These are phyloP conservation scores for Vigna angularis DNA, from an alignment of 306 rosid genomes.

Conservation along the genomic window DNA sequence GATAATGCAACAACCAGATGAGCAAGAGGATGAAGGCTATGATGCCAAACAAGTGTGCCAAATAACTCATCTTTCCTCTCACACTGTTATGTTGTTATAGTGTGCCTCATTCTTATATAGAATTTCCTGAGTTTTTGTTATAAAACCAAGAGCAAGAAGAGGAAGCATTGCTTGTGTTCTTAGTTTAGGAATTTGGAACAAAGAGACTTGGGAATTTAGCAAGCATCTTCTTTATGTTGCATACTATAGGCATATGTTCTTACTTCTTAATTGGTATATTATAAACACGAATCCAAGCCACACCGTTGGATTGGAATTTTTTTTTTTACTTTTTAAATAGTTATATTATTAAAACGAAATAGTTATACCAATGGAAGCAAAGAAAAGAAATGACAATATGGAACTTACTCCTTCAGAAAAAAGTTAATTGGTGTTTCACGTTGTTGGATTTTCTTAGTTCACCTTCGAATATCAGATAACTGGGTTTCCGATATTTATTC, in stretches of 20 bases:
- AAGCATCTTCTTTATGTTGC: slow-evolving; percentile 39
- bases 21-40: slow-evolving; percentile 70
- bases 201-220: slow-evolving; percentile 54
- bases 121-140: neutral
- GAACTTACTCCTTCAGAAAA: too few species aligned
- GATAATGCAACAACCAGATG: slow-evolving; percentile 78
- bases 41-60: slow-evolving; percentile 80
- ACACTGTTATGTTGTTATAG: neutral
- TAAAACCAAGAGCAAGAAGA: neutral
- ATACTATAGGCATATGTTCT: slow-evolving; percentile 1
- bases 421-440: too few species aligned
- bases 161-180: slow-evolving; percentile 61
- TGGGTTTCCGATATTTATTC: too few species aligned
- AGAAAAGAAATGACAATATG: too few species aligned
- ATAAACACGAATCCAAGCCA: neutral
- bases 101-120: slow-evolving; percentile 37
- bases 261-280: neutral
- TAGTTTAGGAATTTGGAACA: slow-evolving; percentile 70
- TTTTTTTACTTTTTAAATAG: too few species aligned
- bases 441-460: too few species aligned
- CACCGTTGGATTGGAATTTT: neutral
- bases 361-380: too few species aligned
- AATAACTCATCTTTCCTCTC: slow-evolving; percentile 38
- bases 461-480: too few species aligned
- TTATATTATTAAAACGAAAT: too few species aligned